Evolutionary conservation across 2,329 filamentous ascomycete genomes (phyloP), one percentile per base, ranked within the genome.

Genomic region (Sarocladiaceae sp.): DNA sequence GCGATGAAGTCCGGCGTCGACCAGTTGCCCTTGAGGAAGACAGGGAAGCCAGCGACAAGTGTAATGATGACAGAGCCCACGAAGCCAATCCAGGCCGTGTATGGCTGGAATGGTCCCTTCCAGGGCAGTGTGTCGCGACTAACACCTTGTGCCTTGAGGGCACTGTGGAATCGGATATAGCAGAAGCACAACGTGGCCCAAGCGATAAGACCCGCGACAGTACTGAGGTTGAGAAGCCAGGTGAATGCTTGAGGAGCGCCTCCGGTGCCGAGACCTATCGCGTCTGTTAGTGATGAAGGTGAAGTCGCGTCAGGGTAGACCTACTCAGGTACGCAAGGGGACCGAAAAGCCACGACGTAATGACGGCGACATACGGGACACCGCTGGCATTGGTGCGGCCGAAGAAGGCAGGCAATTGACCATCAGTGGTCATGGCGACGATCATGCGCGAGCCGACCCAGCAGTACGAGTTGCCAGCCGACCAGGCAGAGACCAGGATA

Each of bases 401-500:
- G 66, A 94, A 83, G 66, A 93, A 82, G 54, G 73, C 72, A 1
- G 88, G 88, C 0, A 88, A 88, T 36, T 88, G 82, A 35, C 84
- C 82, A 61, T 90, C 84, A 7, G 82, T 77, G 1, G 88, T 84
- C 6, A 93, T 78, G 54, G 86, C 86, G 66, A 88, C 87, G 52
- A 90, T 76, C 6, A 84, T 89, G 52, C 86, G 83, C 56, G 82
- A 86, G 18, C 84, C 86, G 59, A 84, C 89, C 76, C 90, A 91
- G 22, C 90, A 71, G 70, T 90, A 87, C 1, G 84, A 88, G 74
- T 91, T 91, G 56, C 86, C 80, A 13, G 87, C 87, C 12, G 83
- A 87, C 69, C 91, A 88, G 59, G 89, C 86, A 64, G 90, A 90
- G 57, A 90, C 64, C 55, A 88, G 71, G 58, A 91, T 90, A 61